phyloP scores from a whole-genome alignment of 257 asterid genomes.

The Nicotiana tomentosiformis region DNA sequence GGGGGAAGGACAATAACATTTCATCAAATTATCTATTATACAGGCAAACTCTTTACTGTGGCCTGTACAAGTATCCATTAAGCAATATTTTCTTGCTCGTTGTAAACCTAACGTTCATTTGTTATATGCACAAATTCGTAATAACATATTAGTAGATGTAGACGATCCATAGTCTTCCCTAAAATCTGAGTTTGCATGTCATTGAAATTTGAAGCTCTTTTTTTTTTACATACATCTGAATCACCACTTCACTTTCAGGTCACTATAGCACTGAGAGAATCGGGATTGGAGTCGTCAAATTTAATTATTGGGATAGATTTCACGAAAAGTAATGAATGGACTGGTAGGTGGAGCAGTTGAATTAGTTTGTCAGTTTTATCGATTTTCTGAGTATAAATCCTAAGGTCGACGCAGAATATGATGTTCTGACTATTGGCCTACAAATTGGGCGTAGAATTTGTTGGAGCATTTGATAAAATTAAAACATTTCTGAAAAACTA shows the following conservation, averaged over 20 bases:
- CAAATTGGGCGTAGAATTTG: too few species aligned
- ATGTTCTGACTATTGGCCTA: too few species aligned
- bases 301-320: slow-evolving; percentile 78
- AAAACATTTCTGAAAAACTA: too few species aligned
- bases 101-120: neutral
- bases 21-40: neutral
- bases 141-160: neutral
- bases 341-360: slow-evolving; percentile 38
- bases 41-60: neutral
- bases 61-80: neutral
- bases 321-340: slow-evolving; percentile 90
- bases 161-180: neutral
- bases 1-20: neutral
- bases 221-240: slow-evolving; percentile 7
- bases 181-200: neutral
- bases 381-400: neutral
- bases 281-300: slow-evolving; percentile 87
- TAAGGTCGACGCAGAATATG: too few species aligned
- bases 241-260: slow-evolving; percentile 42
- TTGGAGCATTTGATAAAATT: too few species aligned
- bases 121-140: neutral
- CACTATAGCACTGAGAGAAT: slow-evolving; percentile 59
- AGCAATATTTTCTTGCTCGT: neutral
- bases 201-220: neutral
- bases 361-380: neutral